Evolutionary conservation across 345 rosid genomes (phyloP), one percentile per base, ranked within the genome.

Genomic region (Ricinus communis): DNA sequence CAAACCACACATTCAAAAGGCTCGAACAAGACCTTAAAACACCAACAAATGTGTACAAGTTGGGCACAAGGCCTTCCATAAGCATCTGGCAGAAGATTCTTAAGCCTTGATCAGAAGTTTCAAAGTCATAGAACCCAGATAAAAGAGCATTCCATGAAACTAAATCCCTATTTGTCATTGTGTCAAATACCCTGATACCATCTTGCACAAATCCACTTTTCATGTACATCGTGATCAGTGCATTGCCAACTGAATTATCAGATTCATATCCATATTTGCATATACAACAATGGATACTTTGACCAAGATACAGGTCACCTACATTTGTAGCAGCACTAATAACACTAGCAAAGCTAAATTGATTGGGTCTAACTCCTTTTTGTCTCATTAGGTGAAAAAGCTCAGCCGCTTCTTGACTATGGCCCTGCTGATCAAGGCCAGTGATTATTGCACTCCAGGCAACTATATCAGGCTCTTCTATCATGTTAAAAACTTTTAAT

Each of bases 151-250:
- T 86, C 83, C 85, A 80, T 31, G 90, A 81, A 65, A 67, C 79
- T 65, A 69, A 68, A 80, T 82, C 72, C 53, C 40, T 49, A 59
- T n/a, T 10, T 36, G 25, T 71, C 85, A 81, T 80, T 53, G 73
- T 66, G 65, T 77, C 66, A 74, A 86, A 82, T 40, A 82, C 81
- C 57, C 10, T 75, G 15, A 41, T 46, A 61, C 86, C 87, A 68
- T 73, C 73, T 70, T 70, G 38, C 71, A 72, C 61, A 28, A 51
- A 53, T 40, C 82, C 74, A 70, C 15, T 64, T 73, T 75, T 71
- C 86, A 79, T 78, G 74, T 84, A 80, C 87, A 84, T 84, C 49
- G 67, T 73, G 61, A 82, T 63, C 71, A 84, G 60, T 9, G 86
- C 80, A 80, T 80, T 86, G 69, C 77, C 58, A 36, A 82, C 72